Evolutionary conservation across 140 eudicot species (phyloP), one percentile per base, ranked within the genome.

Genomic region (Flaveria floridana): DNA sequence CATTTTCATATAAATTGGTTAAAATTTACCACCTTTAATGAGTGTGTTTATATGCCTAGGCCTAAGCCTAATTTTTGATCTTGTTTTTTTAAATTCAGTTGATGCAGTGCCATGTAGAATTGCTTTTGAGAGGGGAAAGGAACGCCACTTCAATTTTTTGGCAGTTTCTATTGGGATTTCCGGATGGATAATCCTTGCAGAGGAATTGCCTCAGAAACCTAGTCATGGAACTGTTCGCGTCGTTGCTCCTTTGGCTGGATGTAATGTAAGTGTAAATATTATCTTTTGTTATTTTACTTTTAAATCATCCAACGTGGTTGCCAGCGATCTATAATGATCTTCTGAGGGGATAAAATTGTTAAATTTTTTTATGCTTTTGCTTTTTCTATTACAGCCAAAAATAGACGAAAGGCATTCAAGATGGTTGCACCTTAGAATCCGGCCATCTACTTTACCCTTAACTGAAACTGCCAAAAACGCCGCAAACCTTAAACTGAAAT

Each of bases 91-190:
- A 3, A 18, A 15, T 65, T 65, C 71, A 94, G 99, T 70, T 81
- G 97, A 90, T 85, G 91, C 96, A 46, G 83, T 94, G 59, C 87
- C 97, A 16, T 94, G 99, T 86, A 86, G 92, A 85, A 94, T 94
- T 79, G 96, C 99, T 61, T 94, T 94, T 11, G 99, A 94, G 81
- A 90, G 95, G 84, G 99, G 99, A 75, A 94, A 88, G 75, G 99
- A 88, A 79, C 96, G 97, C 3, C 89, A 90, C 76, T 87, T 94
- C 71, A 80, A 71, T 76, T 85, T 94, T 76, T 71, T 90, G 68
- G 88, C 97, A 15, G 55, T 88, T 68, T 85, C 99, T 3, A 57
- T 85, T 64, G 96, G 97, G 58, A 82, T 80, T 59, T 86, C 91
- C 10, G 99, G 99, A 58, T 94, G 97, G 99, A 76, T 90, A 47